These are phyloP conservation scores for Exophiala sideris DNA, from an alignment of 2,329 filamentous ascomycete species.

Conservation along the genomic window DNA sequence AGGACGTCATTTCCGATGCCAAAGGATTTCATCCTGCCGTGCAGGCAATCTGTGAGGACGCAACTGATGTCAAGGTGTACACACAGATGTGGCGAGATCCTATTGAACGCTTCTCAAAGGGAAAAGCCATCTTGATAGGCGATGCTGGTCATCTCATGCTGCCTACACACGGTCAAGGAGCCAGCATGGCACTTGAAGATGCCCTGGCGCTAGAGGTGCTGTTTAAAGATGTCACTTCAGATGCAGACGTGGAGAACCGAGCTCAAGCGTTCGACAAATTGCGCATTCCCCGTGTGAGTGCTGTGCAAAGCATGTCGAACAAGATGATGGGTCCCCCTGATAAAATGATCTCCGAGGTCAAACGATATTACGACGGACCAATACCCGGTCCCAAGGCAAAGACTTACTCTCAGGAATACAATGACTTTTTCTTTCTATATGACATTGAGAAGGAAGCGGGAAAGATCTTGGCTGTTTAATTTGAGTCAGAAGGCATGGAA, in stretches of 20 bases:
- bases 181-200: constrained; percentile 35
- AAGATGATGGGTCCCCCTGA: constrained; percentile 19
- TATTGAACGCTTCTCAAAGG: constrained; percentile 46
- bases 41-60: constrained; percentile 18
- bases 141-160: constrained; percentile 65
- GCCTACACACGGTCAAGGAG: constrained; percentile 51
- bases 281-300: constrained; percentile 13
- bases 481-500: background rate
- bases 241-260: constrained; percentile 1
- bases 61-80: constrained; percentile 21
- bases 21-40: constrained; percentile 19
- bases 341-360: constrained; percentile 17
- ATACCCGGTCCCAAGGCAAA: constrained; percentile 15
- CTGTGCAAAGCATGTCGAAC: constrained; percentile 19
- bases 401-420: constrained; percentile 16
- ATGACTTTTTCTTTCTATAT: constrained; percentile 23
- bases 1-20: constrained; percentile 13
- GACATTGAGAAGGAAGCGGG: constrained; percentile 14
- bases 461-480: constrained; percentile 1
- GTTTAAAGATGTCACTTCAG: constrained; percentile 17
- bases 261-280: constrained; percentile 14
- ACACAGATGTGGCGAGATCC: constrained; percentile 21
- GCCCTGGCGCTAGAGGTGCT: constrained; percentile 31
- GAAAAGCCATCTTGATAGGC: constrained; percentile 57
- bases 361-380: constrained; percentile 11